These are phyloP conservation scores for Ogataea naganishii DNA, from an alignment of 805 yeast species.

Conservation along the genomic window DNA sequence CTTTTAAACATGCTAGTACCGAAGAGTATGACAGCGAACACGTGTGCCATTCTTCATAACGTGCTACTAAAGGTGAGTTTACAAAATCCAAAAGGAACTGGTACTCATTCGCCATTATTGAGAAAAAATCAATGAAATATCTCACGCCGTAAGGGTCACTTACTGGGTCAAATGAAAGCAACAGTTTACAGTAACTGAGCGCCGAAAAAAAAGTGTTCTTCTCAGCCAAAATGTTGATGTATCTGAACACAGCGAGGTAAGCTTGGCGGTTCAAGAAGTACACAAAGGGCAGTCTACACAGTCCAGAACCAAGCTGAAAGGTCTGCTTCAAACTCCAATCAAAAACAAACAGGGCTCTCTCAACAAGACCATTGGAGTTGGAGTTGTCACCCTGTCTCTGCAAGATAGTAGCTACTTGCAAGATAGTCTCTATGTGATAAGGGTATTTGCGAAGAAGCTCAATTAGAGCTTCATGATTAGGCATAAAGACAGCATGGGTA, in stretches of 20 bases:
- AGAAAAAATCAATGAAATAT: slow-evolving; percentile 73
- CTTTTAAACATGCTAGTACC: slow-evolving; percentile 50
- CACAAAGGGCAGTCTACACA: slow-evolving; percentile 68
- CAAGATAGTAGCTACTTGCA: slow-evolving; percentile 69
- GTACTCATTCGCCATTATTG: slow-evolving; percentile 56
- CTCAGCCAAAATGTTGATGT: slow-evolving; percentile 61
- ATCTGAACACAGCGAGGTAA: slow-evolving; percentile 64
- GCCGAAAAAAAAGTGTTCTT: slow-evolving; percentile 76
- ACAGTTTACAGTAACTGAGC: slow-evolving; percentile 59
- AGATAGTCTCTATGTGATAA: slow-evolving; percentile 68
- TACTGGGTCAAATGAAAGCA: slow-evolving; percentile 59
- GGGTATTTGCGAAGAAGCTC: slow-evolving; percentile 51
- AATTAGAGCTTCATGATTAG: slow-evolving; percentile 70
- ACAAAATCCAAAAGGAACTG: slow-evolving; percentile 51
- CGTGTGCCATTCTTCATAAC: slow-evolving; percentile 60
- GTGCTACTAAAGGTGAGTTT: slow-evolving; percentile 44
- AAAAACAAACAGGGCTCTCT: slow-evolving; percentile 69
- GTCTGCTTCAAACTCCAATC: slow-evolving; percentile 61
- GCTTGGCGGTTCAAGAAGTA: slow-evolving; percentile 69
- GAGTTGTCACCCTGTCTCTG: slow-evolving; percentile 71
- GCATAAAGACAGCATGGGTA: slow-evolving; percentile 58
- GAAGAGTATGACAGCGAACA: slow-evolving; percentile 64
- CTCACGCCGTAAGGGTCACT: slow-evolving; percentile 84
- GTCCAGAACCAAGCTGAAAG: slow-evolving; percentile 49
- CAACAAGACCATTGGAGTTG: slow-evolving; percentile 65